Evolutionary conservation across 2,329 filamentous ascomycete genomes (phyloP).

Genomic region (Diplodia corticola): DNA sequence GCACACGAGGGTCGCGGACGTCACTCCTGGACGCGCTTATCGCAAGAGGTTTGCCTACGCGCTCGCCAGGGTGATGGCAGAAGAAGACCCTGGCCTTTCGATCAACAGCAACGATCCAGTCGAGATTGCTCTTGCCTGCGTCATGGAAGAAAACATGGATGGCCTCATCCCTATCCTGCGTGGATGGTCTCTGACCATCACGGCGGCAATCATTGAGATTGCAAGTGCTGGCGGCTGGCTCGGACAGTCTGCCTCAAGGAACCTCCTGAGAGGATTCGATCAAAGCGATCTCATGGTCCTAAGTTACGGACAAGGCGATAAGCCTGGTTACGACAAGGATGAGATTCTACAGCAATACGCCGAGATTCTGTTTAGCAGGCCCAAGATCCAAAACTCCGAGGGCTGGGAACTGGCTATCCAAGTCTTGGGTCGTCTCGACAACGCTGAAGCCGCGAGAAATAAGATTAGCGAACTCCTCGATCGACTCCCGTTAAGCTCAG

Average conservation of each 20-base stretch:
- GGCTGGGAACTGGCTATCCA: conserved; percentile 84
- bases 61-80: conserved; percentile 50
- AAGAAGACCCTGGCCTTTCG: conserved; percentile 66
- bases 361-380: conserved; percentile 55
- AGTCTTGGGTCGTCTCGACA: conserved; percentile 78
- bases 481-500: conserved; percentile 69
- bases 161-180: conserved; percentile 73
- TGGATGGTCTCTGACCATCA: conserved; percentile 77
- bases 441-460: conserved; percentile 67
- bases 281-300: conserved; percentile 84
- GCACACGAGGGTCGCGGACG: conserved; percentile 49
- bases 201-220: conserved; percentile 77
- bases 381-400: conserved; percentile 27
- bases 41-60: conserved; percentile 55
- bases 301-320: conserved; percentile 64
- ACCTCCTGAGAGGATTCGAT: conserved; percentile 67
- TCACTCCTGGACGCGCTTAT: conserved; percentile 66
- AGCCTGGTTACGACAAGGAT: conserved; percentile 69
- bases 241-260: conserved; percentile 51
- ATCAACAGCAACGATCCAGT: conserved; percentile 74
- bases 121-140: conserved; percentile 78
- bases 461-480: conserved; percentile 74
- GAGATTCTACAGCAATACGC: conserved; percentile 77
- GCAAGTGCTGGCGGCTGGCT: conserved; percentile 85
- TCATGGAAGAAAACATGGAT: conserved; percentile 80